These are phyloP conservation scores for Zymoseptoria crescenta DNA, from an alignment of 2,329 filamentous ascomycete species.

Conservation along the genomic window DNA sequence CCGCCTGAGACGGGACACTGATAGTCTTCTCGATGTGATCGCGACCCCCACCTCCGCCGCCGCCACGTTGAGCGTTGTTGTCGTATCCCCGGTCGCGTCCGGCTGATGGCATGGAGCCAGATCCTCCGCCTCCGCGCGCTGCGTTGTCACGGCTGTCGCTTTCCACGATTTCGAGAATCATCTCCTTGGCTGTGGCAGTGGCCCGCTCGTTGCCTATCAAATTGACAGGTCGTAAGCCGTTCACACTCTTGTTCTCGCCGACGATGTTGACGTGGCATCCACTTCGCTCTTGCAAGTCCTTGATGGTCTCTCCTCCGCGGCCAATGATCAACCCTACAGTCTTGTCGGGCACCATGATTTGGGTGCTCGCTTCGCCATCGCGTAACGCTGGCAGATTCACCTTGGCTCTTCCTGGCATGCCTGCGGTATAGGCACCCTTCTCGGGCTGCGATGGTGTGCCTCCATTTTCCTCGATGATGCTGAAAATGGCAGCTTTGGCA, in stretches of 20 bases:
- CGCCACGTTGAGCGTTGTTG: conserved; percentile 31
- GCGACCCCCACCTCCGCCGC: conserved; percentile 35
- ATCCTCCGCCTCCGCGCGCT: conserved; percentile 32
- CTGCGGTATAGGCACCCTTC: conserved; percentile 29
- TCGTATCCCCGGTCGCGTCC: conserved; percentile 19
- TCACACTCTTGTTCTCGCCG: conserved; percentile 85
- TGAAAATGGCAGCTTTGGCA: conserved; percentile 75
- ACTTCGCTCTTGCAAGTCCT: conserved; percentile 82
- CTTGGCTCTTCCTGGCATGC: conserved; percentile 30
- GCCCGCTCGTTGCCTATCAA: conserved; percentile 72
- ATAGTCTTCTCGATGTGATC: conserved; percentile 71
- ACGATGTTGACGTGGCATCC: conserved; percentile 96
- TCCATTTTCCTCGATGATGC: conserved; percentile 80
- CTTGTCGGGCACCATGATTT: conserved; percentile 91
- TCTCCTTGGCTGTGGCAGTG: conserved; percentile 69
- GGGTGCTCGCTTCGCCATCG: conserved; percentile 76
- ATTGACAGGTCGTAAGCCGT: conserved; percentile 82
- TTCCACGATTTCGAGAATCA: conserved; percentile 90
- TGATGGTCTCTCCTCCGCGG: conserved; percentile 86
- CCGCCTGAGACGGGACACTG: conserved; percentile 79
- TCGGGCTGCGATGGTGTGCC: conserved; percentile 39
- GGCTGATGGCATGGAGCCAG: conserved; percentile 13
- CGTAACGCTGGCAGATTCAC: conserved; percentile 48
- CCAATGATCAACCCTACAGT: conserved; percentile 91
- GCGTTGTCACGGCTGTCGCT: conserved; percentile 60